Evolutionary conservation across 805 yeast genomes (phyloP), one percentile per base, ranked within the genome.

Genomic region (Pichia eremophila): DNA sequence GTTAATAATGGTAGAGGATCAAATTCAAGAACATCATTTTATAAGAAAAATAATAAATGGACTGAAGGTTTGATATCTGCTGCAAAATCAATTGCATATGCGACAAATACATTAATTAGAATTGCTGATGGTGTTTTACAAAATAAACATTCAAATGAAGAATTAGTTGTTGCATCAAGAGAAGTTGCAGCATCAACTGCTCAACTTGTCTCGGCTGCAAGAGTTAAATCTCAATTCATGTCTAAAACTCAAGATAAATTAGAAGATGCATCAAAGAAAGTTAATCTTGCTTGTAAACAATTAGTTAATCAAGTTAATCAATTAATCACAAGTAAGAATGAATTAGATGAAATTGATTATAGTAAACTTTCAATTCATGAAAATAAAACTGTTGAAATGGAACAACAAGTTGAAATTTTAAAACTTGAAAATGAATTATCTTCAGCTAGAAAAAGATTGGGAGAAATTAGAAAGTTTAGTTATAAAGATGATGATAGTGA

Each of bases 161-260:
- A 87, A 66, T 74, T 88, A 50, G 84, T 88, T 56, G 96, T 88
- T 27, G 91, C 95, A 0, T 87, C 95, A 1, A 86, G 85, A 57
- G 95, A 88, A 62, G 96, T 88, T 9, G 90, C 95, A 2, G 89
- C 95, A 0, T 83, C 95, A 0, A 88, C 96, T 1, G 95, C 91
- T 3, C 96, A 88, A 68, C 73, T 88, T 45, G 96, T 88, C 7
- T 90, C 96, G 7, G 93, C 96, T 0, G 83, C 95, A 0, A 75
- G 95, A 55, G 95, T 86, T 22, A 87, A 87, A 63, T 88, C 95
- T 0, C 75, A 82, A 40, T 77, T 79, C 55, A 77, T 78, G 67
- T 85, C 95, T 2, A 79, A 80, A 59, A 75, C 89, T 3, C 95
- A 86, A 63, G 87, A 82, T 49, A 68, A 71, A 46, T 72, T 88